These are phyloP conservation scores for Austroboletus niveus DNA, from an alignment of 1,284 basidiomycete genomes.

Conservation along the genomic window DNA sequence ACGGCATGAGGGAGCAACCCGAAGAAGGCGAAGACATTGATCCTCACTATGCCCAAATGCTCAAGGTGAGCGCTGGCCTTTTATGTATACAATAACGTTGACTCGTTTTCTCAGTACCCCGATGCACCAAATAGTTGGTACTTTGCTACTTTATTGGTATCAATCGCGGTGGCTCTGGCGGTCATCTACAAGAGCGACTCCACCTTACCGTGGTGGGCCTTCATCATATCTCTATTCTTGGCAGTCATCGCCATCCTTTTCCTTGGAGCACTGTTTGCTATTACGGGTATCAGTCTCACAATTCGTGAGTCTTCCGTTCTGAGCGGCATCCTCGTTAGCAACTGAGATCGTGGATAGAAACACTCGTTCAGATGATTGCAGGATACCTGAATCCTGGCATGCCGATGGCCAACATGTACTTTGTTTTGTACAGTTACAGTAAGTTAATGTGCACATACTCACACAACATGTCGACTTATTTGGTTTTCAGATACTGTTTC, in stretches of 20 bases:
- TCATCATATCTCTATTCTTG: conserved; percentile 37
- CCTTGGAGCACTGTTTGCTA: conserved; percentile 48
- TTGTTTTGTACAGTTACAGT: conserved; percentile 55
- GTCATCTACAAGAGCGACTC: conserved; percentile 49
- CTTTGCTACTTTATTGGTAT: conserved; percentile 35
- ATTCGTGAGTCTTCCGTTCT: conserved; percentile 42
- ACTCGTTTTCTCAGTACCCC: conserved; percentile 36
- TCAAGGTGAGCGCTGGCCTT: conserved; percentile 36
- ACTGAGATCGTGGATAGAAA: conserved; percentile 11
- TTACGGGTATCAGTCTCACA: conserved; percentile 49
- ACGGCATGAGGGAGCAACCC: conserved; percentile 35
- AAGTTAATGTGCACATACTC: background rate
- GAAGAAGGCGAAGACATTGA: conserved; percentile 38
- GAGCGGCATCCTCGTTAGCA: too few relatives aligned
- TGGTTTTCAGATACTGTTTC: conserved; percentile 37
- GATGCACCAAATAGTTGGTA: conserved; percentile 52
- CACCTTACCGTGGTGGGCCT: conserved; percentile 52
- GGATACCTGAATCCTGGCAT: conserved; percentile 60
- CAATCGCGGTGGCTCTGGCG: conserved; percentile 41
- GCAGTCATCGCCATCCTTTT: conserved; percentile 45
- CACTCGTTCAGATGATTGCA: conserved; percentile 55
- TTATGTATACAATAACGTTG: background rate
- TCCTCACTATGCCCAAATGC: conserved; percentile 56
- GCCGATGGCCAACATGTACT: conserved; percentile 59
- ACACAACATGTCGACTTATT: background rate